A percentile compares a stretch with the other conserved stretches of the same genome.
Conservation (phyloP, 371 early-diverging fungal genomes). For the Mucor irregularis region DNA sequence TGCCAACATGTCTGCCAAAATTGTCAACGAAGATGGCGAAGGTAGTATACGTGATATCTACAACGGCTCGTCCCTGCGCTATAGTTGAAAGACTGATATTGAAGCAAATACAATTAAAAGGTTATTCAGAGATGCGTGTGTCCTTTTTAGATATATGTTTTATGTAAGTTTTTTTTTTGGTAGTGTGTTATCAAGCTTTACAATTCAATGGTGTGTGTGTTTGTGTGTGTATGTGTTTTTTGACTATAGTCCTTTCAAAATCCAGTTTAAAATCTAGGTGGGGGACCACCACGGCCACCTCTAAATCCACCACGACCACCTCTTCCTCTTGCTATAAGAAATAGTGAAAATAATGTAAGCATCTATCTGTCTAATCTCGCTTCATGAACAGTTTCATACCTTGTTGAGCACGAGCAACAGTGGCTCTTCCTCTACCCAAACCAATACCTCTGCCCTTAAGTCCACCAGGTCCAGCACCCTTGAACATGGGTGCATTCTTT, state of each 20-base stretch:
- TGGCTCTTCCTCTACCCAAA: conserved; percentile 83
- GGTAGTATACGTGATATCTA: conserved; percentile 30
- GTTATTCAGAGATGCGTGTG: too few species aligned
- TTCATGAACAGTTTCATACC: conserved; percentile 6
- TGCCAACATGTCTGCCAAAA: conserved; percentile 67
- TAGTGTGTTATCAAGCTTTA: conserved; percentile 19
- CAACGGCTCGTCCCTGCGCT: too few species aligned
- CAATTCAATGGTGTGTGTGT: background rate
- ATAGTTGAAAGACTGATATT: too few species aligned
- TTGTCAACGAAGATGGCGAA: conserved; percentile 64
- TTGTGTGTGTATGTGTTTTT: background rate
- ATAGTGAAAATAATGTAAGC: conserved; percentile 2
- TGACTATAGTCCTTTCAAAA: conserved; percentile 34
- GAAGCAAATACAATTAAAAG: background rate
- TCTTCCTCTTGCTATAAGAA: conserved; percentile 46
- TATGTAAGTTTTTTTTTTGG: background rate
- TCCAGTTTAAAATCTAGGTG: conserved; percentile 18
- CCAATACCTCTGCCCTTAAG: conserved; percentile 87
- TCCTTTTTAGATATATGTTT: background rate
- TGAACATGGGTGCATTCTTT: conserved; percentile 98
- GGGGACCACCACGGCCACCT: conserved; percentile 41
- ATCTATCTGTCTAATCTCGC: background rate
- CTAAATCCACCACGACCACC: conserved; percentile 50
- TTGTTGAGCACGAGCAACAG: conserved; percentile 81
- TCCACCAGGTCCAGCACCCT: conserved; percentile 77